Evolutionary conservation across 495 filamentous ascomycete species (phyloP).

Genomic region (Penicillium tannophilum): DNA sequence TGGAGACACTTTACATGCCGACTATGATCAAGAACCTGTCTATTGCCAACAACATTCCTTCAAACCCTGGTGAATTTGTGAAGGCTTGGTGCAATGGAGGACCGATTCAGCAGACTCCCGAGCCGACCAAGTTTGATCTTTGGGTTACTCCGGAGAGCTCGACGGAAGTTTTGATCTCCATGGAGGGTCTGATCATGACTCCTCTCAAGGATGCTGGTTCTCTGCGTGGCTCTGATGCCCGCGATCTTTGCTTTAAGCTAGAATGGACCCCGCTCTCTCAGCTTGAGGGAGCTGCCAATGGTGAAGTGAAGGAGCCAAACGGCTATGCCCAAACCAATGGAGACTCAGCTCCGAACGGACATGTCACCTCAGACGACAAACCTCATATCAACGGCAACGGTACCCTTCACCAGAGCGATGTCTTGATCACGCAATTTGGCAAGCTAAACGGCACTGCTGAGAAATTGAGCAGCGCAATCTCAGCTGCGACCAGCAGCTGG

Average conservation of each 20-base stretch:
- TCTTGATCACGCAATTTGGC: conserved; percentile 22
- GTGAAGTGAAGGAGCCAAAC: conserved; percentile 8
- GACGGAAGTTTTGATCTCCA: conserved; percentile 28
- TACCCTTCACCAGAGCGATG: conserved; percentile 8
- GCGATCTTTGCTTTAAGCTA: conserved; percentile 39
- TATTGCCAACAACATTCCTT: conserved; percentile 27
- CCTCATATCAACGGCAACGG: conserved; percentile 18
- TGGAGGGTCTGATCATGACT: conserved; percentile 38
- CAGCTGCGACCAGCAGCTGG: conserved; percentile 13
- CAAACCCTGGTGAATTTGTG: conserved; percentile 28
- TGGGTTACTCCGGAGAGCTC: conserved; percentile 32
- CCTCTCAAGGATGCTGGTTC: conserved; percentile 31
- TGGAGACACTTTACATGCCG: conserved; percentile 48
- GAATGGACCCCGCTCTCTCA: conserved; percentile 32
- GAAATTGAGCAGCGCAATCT: conserved; percentile 13
- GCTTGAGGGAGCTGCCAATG: conserved; percentile 2
- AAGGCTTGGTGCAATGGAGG: conserved; percentile 36
- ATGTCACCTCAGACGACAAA: conserved; percentile 3
- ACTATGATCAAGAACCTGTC: conserved; percentile 37
- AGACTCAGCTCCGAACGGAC: conserved; percentile 5
- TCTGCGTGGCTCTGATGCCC: conserved; percentile 8
- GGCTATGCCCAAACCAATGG: conserved; percentile 1
- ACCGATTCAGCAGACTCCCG: conserved; percentile 25
- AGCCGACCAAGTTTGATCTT: conserved; percentile 37
- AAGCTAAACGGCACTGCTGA: conserved; percentile 18